Evolutionary conservation across 148 eudicot species (phyloP).

Genomic region (Suaeda aralocaspica): DNA sequence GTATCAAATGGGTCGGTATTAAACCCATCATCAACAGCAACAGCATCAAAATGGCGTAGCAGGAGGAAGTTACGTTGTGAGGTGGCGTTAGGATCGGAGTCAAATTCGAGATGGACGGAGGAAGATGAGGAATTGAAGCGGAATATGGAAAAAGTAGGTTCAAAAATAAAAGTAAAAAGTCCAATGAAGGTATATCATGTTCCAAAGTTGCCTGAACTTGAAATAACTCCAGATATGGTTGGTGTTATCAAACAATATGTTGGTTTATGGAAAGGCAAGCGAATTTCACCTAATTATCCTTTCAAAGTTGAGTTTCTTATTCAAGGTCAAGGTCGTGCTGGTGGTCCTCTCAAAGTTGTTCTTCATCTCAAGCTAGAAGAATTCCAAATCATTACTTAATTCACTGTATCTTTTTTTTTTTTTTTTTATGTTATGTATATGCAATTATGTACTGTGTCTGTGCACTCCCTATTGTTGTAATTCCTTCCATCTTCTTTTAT

Average conservation of each 20-base stretch:
- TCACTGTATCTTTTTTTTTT: too few species aligned
- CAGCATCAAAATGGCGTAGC: too few species aligned
- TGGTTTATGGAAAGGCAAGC: conserved; percentile 59
- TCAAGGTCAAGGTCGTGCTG: conserved; percentile 37
- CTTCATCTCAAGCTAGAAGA: conserved; percentile 74
- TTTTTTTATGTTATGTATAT: too few species aligned
- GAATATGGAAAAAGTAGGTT: conserved; percentile 43
- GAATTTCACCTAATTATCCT: conserved; percentile 58
- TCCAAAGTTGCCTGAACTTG: conserved; percentile 47
- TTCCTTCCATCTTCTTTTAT: too few species aligned
- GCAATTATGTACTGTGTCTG: too few species aligned
- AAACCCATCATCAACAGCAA: too few species aligned
- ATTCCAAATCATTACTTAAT: conserved; percentile 34
- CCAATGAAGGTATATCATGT: conserved; percentile 70
- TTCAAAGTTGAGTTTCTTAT: conserved; percentile 52
- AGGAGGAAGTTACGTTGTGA: too few species aligned
- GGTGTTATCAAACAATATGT: conserved; percentile 60
- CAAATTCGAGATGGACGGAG: conserved; percentile 3
- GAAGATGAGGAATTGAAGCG: conserved; percentile 20
- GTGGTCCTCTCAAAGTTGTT: conserved; percentile 35
- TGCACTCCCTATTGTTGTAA: too few species aligned
- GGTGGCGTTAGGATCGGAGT: conserved; percentile 4
- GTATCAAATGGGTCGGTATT: too few species aligned
- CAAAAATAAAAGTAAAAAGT: conserved; percentile 53
- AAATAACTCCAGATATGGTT: conserved; percentile 41